Evolutionary conservation across 768 basidiomycete genomes (phyloP), one percentile per base, ranked within the genome.

Genomic region (Psilocybe subaeruginosa): DNA sequence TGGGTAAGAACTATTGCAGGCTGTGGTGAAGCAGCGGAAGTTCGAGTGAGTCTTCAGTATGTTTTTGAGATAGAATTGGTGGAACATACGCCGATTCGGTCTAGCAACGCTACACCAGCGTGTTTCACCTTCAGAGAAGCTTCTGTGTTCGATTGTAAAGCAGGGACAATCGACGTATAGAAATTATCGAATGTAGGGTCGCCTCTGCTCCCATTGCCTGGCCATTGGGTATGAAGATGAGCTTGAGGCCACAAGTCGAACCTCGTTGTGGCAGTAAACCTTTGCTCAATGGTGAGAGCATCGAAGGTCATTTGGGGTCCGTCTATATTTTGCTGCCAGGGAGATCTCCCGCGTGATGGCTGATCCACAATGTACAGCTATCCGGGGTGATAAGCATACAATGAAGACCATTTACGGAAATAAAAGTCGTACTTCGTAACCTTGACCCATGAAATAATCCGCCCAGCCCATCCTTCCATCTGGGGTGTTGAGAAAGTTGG

Each of bases 401-500:
- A 11, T 7, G 33, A 35, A 35, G 7, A 35, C 7, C 6, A 35
- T 35, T 35, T 2, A 11, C 33, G 33, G 11, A 23, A 23, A 35
- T 7, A 35, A 35, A 11, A 35, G 33, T 4, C 30, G 33, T 66
- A 84, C 83, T 72, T 84, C 82, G 60, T 82, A 84, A 39, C 82
- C 83, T 64, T 79, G 62, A 53, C 74, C 69, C 59, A 85, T 65
- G 57, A 85, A 82, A 68, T 80, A 83, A 69, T 85, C 83, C n/a
- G 80, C 80, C 83, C 84, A 85, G n/a, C 84, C 83, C 8, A 74
- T 67, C 62, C 82, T 74, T 27, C 81, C 82, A 66, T 85, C 84
- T 1, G 83, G 82, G 0, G 84, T 85, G 57, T 83, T 83, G 47
- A 85, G 66, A 66, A 83, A 82, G 56, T 75, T 82, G 14, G 81